Evolutionary conservation across 805 yeast genomes (phyloP).

Genomic region (Novakomyces olei): DNA sequence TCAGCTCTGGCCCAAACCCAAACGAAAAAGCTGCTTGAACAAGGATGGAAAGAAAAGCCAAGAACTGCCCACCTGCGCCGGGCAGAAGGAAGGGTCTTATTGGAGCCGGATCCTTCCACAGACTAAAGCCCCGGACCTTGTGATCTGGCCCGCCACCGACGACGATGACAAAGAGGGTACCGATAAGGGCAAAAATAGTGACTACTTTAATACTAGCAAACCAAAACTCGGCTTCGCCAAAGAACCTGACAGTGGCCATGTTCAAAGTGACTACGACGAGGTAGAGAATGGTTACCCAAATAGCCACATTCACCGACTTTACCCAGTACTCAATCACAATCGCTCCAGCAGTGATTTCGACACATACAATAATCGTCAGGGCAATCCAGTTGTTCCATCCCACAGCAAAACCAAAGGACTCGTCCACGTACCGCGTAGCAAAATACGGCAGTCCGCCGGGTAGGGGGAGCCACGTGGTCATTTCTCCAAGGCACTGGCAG

Average conservation of each 20-base stretch:
- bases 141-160: slow-evolving; percentile 42
- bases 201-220: slow-evolving; percentile 41
- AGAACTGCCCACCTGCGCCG: slow-evolving; percentile 21
- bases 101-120: slow-evolving; percentile 37
- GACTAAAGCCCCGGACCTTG: slow-evolving; percentile 32
- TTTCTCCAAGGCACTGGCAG: slow-evolving; percentile 35
- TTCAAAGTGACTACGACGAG: slow-evolving; percentile 42
- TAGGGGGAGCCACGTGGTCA: slow-evolving; percentile 40
- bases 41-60: slow-evolving; percentile 51
- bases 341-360: slow-evolving; percentile 62
- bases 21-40: slow-evolving; percentile 60
- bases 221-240: slow-evolving; percentile 39
- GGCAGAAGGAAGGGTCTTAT: slow-evolving; percentile 38
- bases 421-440: slow-evolving; percentile 43
- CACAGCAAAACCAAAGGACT: slow-evolving; percentile 48
- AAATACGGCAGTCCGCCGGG: slow-evolving; percentile 42
- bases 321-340: slow-evolving; percentile 66
- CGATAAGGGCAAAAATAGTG: slow-evolving; percentile 43
- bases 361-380: slow-evolving; percentile 59
- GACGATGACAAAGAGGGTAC: slow-evolving; percentile 39
- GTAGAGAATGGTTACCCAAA: slow-evolving; percentile 42
- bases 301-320: slow-evolving; percentile 51
- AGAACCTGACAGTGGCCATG: slow-evolving; percentile 46
- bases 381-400: slow-evolving; percentile 67
- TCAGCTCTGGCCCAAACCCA: slow-evolving; percentile 71